These are phyloP conservation scores for Collybiopsis confluens DNA, from an alignment of 768 basidiomycete genomes.

Conservation along the genomic window DNA sequence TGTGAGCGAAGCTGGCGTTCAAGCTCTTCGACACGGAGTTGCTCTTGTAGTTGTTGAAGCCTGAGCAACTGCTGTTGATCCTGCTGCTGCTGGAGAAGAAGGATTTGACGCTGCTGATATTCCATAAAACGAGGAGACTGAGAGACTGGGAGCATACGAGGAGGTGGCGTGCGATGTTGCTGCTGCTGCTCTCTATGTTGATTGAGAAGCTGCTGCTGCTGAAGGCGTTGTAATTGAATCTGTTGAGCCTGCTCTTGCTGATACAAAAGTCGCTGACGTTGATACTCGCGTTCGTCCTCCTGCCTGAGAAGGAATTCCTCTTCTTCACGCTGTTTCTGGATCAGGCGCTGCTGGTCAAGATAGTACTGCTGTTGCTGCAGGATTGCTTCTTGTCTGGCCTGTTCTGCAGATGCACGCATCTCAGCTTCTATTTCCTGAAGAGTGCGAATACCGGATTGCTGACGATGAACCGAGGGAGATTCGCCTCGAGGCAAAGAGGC, in stretches of 20 bases:
- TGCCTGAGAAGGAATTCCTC: slow-evolving; percentile 26
- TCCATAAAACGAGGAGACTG: slow-evolving; percentile 81
- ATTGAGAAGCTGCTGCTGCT: slow-evolving; percentile 45
- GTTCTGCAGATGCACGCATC: slow-evolving; percentile 63
- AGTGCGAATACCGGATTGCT: slow-evolving; percentile 48
- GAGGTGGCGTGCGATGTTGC: slow-evolving; percentile 60
- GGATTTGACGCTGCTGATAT: slow-evolving; percentile 67
- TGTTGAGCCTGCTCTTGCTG: slow-evolving; percentile 50
- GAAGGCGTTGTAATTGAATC: slow-evolving; percentile 39
- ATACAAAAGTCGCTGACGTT: slow-evolving; percentile 43
- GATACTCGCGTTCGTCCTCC: slow-evolving; percentile 29
- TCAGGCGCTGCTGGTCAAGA: slow-evolving; percentile 21
- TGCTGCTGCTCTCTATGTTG: slow-evolving; percentile 37
- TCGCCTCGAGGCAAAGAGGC: slow-evolving; percentile 5
- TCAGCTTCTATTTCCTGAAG: slow-evolving; percentile 83
- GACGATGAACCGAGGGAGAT: slow-evolving; percentile 14
- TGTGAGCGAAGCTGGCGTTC: slow-evolving; percentile 59
- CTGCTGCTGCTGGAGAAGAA: slow-evolving; percentile 66
- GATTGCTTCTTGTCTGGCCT: slow-evolving; percentile 27
- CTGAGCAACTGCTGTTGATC: slow-evolving; percentile 57
- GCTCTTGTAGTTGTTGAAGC: slow-evolving; percentile 59
- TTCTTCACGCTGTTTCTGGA: slow-evolving; percentile 29
- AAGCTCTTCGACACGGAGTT: slow-evolving; percentile 58
- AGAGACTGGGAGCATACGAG: slow-evolving; percentile 67
- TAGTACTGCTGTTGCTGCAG: slow-evolving; percentile 35